Percentiles rank a stretch among this genome's conserved stretches.
phyloP scores from a whole-genome alignment of 1,284 basidiomycete species.

The Fomitiporia mediterranea region DNA sequence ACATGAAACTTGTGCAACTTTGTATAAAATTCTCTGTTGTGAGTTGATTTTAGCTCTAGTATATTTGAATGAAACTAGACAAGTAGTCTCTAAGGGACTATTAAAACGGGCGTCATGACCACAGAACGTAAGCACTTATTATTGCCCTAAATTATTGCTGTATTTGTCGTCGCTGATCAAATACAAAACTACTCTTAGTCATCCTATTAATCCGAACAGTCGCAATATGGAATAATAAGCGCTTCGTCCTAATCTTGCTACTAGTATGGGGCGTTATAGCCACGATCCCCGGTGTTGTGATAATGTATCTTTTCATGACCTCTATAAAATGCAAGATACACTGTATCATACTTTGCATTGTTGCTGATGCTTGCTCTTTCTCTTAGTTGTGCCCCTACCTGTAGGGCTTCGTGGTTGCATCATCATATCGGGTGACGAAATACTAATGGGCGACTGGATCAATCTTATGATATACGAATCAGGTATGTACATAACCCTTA shows the following conservation, averaged over 20 bases:
- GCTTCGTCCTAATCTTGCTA: neutral
- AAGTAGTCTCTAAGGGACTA: slow-evolving; percentile 10
- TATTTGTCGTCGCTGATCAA: neutral
- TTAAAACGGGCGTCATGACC: slow-evolving; percentile 1
- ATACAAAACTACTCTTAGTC: neutral
- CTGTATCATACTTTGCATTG: too few species aligned
- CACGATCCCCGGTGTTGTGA: neutral
- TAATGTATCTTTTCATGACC: slow-evolving; percentile 7
- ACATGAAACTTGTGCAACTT: neutral
- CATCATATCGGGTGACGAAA: neutral
- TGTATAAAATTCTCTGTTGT: slow-evolving; percentile 7
- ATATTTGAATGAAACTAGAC: neutral
- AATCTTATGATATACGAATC: slow-evolving; percentile 10
- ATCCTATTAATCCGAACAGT: neutral
- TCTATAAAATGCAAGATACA: neutral
- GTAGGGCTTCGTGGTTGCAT: slow-evolving; percentile 2
- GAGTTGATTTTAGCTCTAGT: neutral
- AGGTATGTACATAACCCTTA: neutral
- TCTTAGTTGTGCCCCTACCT: neutral
- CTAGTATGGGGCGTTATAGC: neutral
- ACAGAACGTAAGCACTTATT: slow-evolving; percentile 9
- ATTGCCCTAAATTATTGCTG: neutral
- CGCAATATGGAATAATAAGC: slow-evolving; percentile 1
- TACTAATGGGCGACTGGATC: slow-evolving; percentile 6
- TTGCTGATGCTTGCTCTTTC: too few species aligned